Percentiles rank a stretch among this genome's conserved stretches.
Evolutionary conservation across 257 asterid genomes (phyloP).

Genomic region (Haberlea rhodopensis): DNA sequence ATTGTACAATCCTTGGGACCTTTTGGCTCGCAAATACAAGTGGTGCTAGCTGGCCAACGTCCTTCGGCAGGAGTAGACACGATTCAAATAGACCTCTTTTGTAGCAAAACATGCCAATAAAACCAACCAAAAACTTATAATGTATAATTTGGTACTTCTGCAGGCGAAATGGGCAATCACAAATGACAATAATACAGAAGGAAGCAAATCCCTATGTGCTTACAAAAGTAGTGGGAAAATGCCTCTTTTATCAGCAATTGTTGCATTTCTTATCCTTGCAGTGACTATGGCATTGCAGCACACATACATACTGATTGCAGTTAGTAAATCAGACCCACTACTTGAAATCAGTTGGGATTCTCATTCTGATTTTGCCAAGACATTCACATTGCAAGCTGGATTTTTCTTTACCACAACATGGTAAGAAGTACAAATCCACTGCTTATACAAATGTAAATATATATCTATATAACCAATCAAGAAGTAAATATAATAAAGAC

Average conservation of each 20-base stretch:
- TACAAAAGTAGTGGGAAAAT: slow-evolving; percentile 59
- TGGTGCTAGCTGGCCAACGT: too few relatives aligned
- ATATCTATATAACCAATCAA: background rate
- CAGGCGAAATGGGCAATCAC: slow-evolving; percentile 47
- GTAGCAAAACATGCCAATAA: too few relatives aligned
- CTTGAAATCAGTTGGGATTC: slow-evolving; percentile 48
- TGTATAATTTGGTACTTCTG: background rate
- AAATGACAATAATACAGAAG: slow-evolving; percentile 24
- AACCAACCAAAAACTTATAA: too few relatives aligned
- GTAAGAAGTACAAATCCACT: slow-evolving; percentile 29
- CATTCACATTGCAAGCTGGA: slow-evolving; percentile 67
- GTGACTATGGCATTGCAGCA: slow-evolving; percentile 73
- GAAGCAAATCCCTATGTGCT: slow-evolving; percentile 41
- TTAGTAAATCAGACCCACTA: slow-evolving; percentile 48
- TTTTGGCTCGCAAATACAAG: too few relatives aligned
- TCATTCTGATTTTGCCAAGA: slow-evolving; percentile 47
- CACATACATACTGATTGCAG: slow-evolving; percentile 55
- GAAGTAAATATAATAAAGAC: background rate
- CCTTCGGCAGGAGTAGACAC: too few relatives aligned
- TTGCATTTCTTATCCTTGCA: slow-evolving; percentile 67
- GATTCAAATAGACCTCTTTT: too few relatives aligned
- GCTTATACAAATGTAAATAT: background rate
- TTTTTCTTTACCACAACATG: slow-evolving; percentile 77
- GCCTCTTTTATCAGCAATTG: slow-evolving; percentile 58
- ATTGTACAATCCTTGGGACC: too few relatives aligned